phyloP scores from a whole-genome alignment of 768 basidiomycete species.

The Boletus barrowsii region DNA sequence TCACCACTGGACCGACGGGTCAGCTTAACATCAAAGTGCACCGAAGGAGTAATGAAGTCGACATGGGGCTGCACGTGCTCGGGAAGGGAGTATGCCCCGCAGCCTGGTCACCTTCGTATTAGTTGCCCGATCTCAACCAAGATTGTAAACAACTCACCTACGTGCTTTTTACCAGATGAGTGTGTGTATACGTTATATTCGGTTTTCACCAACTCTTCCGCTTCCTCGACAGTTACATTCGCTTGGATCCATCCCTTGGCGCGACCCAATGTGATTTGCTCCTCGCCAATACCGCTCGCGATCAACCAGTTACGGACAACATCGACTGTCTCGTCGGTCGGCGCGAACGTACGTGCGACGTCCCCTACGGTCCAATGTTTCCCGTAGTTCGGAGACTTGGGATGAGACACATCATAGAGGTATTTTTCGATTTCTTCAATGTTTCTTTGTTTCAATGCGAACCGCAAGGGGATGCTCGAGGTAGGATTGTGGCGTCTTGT shows the following conservation, averaged over 20 bases:
- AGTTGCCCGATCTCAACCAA: neutral
- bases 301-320: conserved; percentile 26
- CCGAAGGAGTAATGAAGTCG: conserved; percentile 35
- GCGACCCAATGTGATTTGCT: conserved; percentile 16
- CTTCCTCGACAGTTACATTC: conserved; percentile 29
- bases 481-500: conserved; percentile 35
- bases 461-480: conserved; percentile 25
- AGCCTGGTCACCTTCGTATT: conserved; percentile 17
- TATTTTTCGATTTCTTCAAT: conserved; percentile 23
- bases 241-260: conserved; percentile 28
- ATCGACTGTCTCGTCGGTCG: conserved; percentile 20
- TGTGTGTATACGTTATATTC: conserved; percentile 33
- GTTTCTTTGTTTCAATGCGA: conserved; percentile 33
- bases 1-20: conserved; percentile 12
- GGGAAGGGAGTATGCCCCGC: conserved; percentile 33
- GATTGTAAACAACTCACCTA: conserved; percentile 16
- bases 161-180: conserved; percentile 17
- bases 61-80: conserved; percentile 31
- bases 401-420: conserved; percentile 29
- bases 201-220: conserved; percentile 31
- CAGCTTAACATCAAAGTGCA: conserved; percentile 32
- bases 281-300: conserved; percentile 20
- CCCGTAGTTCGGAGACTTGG: conserved; percentile 35
- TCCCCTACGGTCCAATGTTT: conserved; percentile 30
- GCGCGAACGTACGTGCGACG: conserved; percentile 22